Conservation (phyloP, 768 basidiomycete species). For the Podaxis mareebaensis region DNA sequence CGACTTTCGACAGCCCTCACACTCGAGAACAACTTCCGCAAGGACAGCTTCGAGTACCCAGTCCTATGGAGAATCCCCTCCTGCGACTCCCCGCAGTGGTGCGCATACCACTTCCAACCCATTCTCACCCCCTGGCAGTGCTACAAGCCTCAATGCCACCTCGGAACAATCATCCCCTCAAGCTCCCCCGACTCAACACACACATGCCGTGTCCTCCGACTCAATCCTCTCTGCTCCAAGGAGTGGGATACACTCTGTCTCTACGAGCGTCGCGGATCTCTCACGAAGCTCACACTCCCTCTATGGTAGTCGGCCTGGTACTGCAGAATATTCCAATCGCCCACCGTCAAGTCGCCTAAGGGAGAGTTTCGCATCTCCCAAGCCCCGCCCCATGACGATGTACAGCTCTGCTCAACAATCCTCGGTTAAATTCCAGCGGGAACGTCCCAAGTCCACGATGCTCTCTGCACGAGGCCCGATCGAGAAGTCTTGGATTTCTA, state of each 20-base stretch:
- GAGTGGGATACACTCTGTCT: slow-evolving; percentile 37
- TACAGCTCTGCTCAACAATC: slow-evolving; percentile 47
- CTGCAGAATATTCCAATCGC: slow-evolving; percentile 17
- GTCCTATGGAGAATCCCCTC: slow-evolving; percentile 38
- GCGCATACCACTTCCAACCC: slow-evolving; percentile 39
- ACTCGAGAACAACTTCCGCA: slow-evolving; percentile 36
- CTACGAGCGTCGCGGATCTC: slow-evolving; percentile 45
- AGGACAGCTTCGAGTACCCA: slow-evolving; percentile 18
- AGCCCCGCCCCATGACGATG: slow-evolving; percentile 56
- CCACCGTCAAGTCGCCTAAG: slow-evolving; percentile 41
- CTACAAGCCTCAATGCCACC: slow-evolving; percentile 42
- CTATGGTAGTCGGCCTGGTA: slow-evolving; percentile 35
- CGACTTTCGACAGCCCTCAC: slow-evolving; percentile 20
- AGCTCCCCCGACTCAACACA: slow-evolving; percentile 18
- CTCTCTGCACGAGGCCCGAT: slow-evolving; percentile 32
- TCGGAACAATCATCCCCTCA: slow-evolving; percentile 28
- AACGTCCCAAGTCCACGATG: slow-evolving; percentile 54
- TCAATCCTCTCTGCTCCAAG: slow-evolving; percentile 26
- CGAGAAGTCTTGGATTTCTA: slow-evolving; percentile 67
- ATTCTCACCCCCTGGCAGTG: slow-evolving; percentile 53
- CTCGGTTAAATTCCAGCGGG: slow-evolving; percentile 38
- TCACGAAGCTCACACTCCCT: slow-evolving; percentile 41
- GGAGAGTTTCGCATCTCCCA: slow-evolving; percentile 61
- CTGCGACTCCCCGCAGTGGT: slow-evolving; percentile 41
- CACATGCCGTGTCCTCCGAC: slow-evolving; percentile 29